A percentile compares a stretch with the other conserved stretches of the same genome.
These are phyloP conservation scores for Trichoderma virens DNA, from an alignment of 495 filamentous ascomycete species.

Conservation along the genomic window DNA sequence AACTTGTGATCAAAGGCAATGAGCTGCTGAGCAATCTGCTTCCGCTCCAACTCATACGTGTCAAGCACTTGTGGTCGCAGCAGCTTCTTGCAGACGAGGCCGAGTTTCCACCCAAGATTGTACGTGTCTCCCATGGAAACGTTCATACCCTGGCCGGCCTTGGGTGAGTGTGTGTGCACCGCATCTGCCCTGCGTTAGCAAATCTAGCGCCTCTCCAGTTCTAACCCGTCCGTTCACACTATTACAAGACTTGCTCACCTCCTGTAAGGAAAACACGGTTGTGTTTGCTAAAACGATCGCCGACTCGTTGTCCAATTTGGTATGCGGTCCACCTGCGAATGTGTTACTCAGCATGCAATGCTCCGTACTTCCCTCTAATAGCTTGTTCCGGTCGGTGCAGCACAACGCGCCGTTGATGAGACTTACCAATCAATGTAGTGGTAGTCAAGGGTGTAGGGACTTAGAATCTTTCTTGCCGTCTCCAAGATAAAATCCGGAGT, in stretches of 20 bases:
- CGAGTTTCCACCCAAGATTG: conserved; percentile 72
- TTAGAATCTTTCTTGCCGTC: background rate
- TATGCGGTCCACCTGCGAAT: conserved; percentile 34
- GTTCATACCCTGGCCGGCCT: conserved; percentile 75
- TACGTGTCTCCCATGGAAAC: conserved; percentile 59
- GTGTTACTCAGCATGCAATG: background rate
- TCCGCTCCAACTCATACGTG: conserved; percentile 65
- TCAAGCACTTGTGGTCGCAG: conserved; percentile 46
- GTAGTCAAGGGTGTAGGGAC: conserved; percentile 7
- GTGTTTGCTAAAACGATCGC: conserved; percentile 48
- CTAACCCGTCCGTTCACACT: background rate
- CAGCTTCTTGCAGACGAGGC: conserved; percentile 48
- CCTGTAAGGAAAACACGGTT: conserved; percentile 60
- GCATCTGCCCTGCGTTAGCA: conserved; percentile 33
- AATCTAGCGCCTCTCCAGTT: background rate
- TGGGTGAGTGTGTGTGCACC: conserved; percentile 58
- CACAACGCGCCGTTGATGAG: conserved; percentile 26
- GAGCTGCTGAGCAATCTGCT: conserved; percentile 60
- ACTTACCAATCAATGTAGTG: conserved; percentile 4
- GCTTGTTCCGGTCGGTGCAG: conserved; percentile 14
- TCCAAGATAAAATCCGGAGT: background rate
- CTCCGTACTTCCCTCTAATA: conserved; percentile 10
- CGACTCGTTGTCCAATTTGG: conserved; percentile 68
- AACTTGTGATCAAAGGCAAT: conserved; percentile 64
- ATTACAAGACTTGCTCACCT: conserved; percentile 18